A percentile compares a stretch with the other conserved stretches of the same genome.
These are phyloP conservation scores for Cyclotella choctawhatcheeana DNA, from an alignment of 108 stramenopile species.

Conservation along the genomic window DNA sequence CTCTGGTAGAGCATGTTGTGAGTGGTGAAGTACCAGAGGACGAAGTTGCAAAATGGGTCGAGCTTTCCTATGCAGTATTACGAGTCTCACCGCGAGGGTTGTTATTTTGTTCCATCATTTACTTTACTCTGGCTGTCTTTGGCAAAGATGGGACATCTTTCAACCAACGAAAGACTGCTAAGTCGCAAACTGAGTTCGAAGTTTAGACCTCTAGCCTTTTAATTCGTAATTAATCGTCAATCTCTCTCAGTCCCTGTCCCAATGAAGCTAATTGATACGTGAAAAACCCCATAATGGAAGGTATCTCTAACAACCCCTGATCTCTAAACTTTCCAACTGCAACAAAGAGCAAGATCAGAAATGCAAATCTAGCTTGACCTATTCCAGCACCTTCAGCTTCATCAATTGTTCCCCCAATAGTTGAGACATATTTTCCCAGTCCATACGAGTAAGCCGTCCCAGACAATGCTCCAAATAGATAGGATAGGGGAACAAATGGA, in stretches of 20 bases:
- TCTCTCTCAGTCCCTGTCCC: constrained; percentile 72
- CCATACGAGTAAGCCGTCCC: constrained; percentile 87
- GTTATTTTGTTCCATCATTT: constrained; percentile 22
- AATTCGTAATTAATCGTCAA: constrained; percentile 47
- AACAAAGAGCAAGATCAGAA: constrained; percentile 80
- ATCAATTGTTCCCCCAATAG: constrained; percentile 70
- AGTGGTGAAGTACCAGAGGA: neutral
- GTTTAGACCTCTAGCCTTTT: neutral
- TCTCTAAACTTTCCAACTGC: constrained; percentile 77
- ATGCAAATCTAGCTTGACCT: constrained; percentile 87
- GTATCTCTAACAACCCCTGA: constrained; percentile 73
- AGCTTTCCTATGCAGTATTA: constrained; percentile 33
- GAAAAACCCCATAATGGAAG: constrained; percentile 83
- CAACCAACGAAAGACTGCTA: constrained; percentile 1
- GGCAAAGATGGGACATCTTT: constrained; percentile 20
- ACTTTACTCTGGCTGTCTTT: constrained; percentile 29
- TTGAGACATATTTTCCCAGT: constrained; percentile 83
- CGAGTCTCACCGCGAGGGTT: constrained; percentile 33
- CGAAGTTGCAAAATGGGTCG: constrained; percentile 11
- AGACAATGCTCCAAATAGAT: constrained; percentile 73
- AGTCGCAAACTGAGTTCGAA: neutral
- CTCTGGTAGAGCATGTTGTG: constrained; percentile 15
- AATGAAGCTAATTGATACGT: constrained; percentile 85
- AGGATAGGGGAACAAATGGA: constrained; percentile 75
- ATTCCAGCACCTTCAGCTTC: constrained; percentile 75